These are phyloP conservation scores for Aspergillus homomorphus DNA, from an alignment of 495 filamentous ascomycete species.

Conservation along the genomic window DNA sequence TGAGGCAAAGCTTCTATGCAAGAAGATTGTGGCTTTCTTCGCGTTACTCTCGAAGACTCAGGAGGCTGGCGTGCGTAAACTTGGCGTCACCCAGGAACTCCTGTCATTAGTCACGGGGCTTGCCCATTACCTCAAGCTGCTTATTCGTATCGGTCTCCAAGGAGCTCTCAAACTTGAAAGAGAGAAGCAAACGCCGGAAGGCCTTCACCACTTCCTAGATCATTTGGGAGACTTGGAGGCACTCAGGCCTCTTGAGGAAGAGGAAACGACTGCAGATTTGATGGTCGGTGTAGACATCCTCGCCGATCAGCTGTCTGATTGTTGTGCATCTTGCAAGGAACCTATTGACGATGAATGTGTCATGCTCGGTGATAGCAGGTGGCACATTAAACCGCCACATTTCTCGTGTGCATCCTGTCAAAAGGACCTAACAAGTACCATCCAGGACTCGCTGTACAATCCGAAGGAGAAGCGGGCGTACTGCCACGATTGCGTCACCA, in stretches of 20 bases:
- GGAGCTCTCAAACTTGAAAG: constrained; percentile 89
- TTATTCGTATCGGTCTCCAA: constrained; percentile 95
- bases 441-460: constrained; percentile 65
- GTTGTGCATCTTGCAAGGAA: constrained; percentile 74
- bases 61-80: constrained; percentile 77
- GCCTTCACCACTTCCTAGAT: constrained; percentile 75
- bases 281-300: constrained; percentile 68
- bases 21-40: constrained; percentile 99
- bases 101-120: constrained; percentile 93
- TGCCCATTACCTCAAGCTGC: constrained; percentile 95
- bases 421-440: constrained; percentile 61
- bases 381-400: constrained; percentile 72
- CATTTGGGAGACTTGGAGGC: constrained; percentile 73
- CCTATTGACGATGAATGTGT: constrained; percentile 94
- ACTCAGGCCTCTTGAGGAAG: constrained; percentile 54
- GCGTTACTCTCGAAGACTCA: constrained; percentile 89
- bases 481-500: constrained; percentile 64
- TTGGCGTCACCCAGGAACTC: constrained; percentile 96
- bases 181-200: constrained; percentile 68
- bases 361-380: constrained; percentile 65
- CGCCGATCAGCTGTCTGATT: constrained; percentile 76
- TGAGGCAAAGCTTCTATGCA: constrained; percentile 96
- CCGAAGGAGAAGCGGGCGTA: constrained; percentile 60
- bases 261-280: constrained; percentile 69
- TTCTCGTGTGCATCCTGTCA: constrained; percentile 73